phyloP scores from a whole-genome alignment of 345 rosid genomes.

The Noccaea caerulescens region DNA sequence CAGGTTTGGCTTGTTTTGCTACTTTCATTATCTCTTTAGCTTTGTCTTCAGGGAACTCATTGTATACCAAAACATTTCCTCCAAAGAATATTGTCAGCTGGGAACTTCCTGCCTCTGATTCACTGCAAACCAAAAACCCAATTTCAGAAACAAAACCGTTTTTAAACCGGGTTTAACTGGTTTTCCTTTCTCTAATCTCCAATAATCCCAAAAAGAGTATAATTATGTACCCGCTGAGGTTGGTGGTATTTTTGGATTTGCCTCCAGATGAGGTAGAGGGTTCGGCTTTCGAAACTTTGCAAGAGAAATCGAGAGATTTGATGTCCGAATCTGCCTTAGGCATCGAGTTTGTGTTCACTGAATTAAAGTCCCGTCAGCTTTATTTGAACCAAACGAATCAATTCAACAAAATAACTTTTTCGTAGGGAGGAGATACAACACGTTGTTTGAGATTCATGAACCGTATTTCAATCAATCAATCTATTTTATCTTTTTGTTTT shows the following conservation, averaged over 20 bases:
- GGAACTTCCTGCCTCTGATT: constrained; percentile 35
- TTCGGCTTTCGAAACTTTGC: constrained; percentile 5
- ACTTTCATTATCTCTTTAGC: constrained; percentile 59
- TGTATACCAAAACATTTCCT: constrained; percentile 55
- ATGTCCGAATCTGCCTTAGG: constrained; percentile 16
- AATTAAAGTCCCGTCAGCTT: not conserved
- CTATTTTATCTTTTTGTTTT: not conserved
- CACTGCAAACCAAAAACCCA: constrained; percentile 25
- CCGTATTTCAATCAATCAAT: not conserved
- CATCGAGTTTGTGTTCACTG: constrained; percentile 30
- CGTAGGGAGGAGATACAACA: not conserved
- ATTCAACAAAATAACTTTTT: too few relatives aligned
- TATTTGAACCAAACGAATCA: constrained; percentile 3
- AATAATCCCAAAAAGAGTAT: not conserved
- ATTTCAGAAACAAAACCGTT: constrained; percentile 5
- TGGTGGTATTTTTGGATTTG: constrained; percentile 22
- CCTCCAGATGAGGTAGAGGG: constrained; percentile 12
- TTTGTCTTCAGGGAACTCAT: constrained; percentile 63
- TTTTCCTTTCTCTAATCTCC: not conserved
- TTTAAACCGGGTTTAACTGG: constrained; percentile 1
- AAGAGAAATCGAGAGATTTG: not conserved
- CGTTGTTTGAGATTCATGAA: constrained; percentile 7
- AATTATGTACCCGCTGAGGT: constrained; percentile 27
- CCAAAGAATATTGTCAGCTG: constrained; percentile 75
- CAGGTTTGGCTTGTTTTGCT: constrained; percentile 45